Percentiles rank a stretch among this genome's conserved stretches.
Evolutionary conservation across 352 stramenopile species (phyloP).

Genomic region (Pythium diclinum): DNA sequence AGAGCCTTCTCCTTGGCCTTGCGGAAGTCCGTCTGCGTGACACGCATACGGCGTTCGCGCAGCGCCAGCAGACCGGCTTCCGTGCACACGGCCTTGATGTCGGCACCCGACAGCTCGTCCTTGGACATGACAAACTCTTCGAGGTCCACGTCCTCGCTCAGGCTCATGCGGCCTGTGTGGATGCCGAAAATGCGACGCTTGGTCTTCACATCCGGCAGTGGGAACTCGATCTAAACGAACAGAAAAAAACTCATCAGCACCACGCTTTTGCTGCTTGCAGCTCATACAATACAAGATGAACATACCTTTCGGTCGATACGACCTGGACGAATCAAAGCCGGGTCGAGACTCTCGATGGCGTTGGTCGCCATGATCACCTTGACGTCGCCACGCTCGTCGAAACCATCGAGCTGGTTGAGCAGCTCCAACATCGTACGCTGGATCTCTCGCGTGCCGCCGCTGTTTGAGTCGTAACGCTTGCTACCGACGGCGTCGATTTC

Average conservation of each 20-base stretch:
- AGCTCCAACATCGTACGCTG: constrained; percentile 99
- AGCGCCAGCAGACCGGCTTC: constrained; percentile 99
- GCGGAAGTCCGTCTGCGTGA: constrained; percentile 99
- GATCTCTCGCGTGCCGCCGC: constrained; percentile 97
- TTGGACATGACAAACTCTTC: constrained; percentile 99
- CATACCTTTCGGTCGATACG: constrained; percentile 98
- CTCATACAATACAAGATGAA: constrained; percentile 1
- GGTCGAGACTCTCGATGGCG: constrained; percentile 98
- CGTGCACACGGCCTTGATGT: constrained; percentile 99
- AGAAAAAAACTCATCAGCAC: not conserved
- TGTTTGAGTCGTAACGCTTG: constrained; percentile 99
- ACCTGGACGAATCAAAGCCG: constrained; percentile 97
- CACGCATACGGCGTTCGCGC: constrained; percentile 98
- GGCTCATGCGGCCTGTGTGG: constrained; percentile 98
- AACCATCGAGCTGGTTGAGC: constrained; percentile 99
- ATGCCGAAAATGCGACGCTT: constrained; percentile 99
- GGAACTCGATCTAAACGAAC: constrained; percentile 96
- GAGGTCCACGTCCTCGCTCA: constrained; percentile 98
- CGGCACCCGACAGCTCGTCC: constrained; percentile 99
- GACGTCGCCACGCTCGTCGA: constrained; percentile 99
- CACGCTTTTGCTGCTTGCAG: not conserved
- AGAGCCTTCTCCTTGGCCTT: constrained; percentile 99
- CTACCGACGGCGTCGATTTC: constrained; percentile 99
- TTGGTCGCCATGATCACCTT: constrained; percentile 99
- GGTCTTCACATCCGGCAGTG: constrained; percentile 98